These are phyloP conservation scores for Aspergillus phoenicis DNA, from an alignment of 2,329 filamentous ascomycete species.

Conservation along the genomic window DNA sequence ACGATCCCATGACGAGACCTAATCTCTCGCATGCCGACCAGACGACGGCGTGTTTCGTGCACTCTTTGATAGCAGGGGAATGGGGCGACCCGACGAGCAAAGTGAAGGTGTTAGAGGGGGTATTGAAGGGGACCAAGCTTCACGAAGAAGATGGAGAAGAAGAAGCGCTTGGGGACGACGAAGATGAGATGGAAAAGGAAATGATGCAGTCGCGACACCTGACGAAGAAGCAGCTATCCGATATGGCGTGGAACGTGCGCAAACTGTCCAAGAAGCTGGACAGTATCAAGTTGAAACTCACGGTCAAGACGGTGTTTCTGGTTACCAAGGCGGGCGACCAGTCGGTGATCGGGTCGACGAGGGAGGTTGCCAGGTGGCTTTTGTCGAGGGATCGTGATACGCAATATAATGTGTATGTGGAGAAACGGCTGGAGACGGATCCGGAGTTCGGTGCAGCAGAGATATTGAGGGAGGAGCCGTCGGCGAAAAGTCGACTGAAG, in stretches of 20 bases:
- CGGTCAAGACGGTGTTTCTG: slow-evolving; percentile 80
- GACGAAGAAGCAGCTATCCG: slow-evolving; percentile 90
- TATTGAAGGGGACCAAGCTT: slow-evolving; percentile 9
- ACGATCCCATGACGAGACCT: slow-evolving; percentile 43
- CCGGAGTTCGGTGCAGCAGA: slow-evolving; percentile 73
- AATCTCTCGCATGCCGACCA: slow-evolving; percentile 38
- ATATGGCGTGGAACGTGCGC: slow-evolving; percentile 95
- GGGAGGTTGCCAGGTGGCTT: slow-evolving; percentile 79
- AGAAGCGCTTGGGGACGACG: slow-evolving; percentile 21
- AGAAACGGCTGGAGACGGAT: slow-evolving; percentile 72
- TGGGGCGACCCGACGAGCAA: slow-evolving; percentile 26
- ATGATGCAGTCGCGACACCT: slow-evolving; percentile 71
- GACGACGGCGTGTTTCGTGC: slow-evolving; percentile 63
- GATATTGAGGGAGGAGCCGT: slow-evolving; percentile 64
- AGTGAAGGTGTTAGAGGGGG: slow-evolving; percentile 5
- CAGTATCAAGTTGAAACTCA: slow-evolving; percentile 78
- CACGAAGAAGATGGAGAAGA: slow-evolving; percentile 18
- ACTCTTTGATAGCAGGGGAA: slow-evolving; percentile 55
- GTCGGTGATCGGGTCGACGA: slow-evolving; percentile 73
- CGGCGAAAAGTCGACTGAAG: slow-evolving; percentile 62
- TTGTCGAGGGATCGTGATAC: slow-evolving; percentile 68
- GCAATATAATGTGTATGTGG: slow-evolving; percentile 76
- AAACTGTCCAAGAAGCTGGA: slow-evolving; percentile 85
- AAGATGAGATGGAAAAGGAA: slow-evolving; percentile 26
- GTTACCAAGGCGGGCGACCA: slow-evolving; percentile 91